phyloP scores from a whole-genome alignment of 257 asterid genomes.

The Solanum tarijense region DNA sequence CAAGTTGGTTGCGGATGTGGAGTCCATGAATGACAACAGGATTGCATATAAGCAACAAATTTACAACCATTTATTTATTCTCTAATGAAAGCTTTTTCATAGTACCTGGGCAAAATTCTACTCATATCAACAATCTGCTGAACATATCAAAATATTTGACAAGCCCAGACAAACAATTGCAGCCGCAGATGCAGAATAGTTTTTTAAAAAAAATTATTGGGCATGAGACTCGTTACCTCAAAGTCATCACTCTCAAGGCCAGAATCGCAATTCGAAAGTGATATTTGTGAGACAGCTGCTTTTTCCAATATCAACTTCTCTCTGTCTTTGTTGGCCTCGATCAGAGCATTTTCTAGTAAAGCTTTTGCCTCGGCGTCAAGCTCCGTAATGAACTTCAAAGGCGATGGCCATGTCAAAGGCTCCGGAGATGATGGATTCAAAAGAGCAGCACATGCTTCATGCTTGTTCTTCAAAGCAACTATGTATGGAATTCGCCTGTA shows the following conservation, averaged over 20 bases:
- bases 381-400: conserved; percentile 66
- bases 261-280: conserved; percentile 14
- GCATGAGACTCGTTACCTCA: conserved; percentile 39
- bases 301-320: conserved; percentile 52
- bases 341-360: conserved; percentile 54
- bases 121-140: neutral
- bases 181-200: neutral
- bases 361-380: conserved; percentile 60
- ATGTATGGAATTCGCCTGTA: conserved; percentile 66
- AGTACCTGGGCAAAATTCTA: neutral
- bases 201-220: neutral
- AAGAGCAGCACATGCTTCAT: conserved; percentile 59
- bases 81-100: neutral
- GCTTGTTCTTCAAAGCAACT: conserved; percentile 68
- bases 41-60: neutral
- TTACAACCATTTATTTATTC: neutral
- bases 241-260: conserved; percentile 30
- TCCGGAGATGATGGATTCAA: conserved; percentile 73
- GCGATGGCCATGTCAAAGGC: conserved; percentile 80
- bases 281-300: conserved; percentile 14
- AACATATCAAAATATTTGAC: neutral
- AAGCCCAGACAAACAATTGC: neutral
- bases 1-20: neutral
- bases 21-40: neutral
- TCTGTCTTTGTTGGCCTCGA: conserved; percentile 62